Evolutionary conservation across 2,329 filamentous ascomycete species (phyloP), one percentile per base, ranked within the genome.

Genomic region (Sarocladium kiliense): DNA sequence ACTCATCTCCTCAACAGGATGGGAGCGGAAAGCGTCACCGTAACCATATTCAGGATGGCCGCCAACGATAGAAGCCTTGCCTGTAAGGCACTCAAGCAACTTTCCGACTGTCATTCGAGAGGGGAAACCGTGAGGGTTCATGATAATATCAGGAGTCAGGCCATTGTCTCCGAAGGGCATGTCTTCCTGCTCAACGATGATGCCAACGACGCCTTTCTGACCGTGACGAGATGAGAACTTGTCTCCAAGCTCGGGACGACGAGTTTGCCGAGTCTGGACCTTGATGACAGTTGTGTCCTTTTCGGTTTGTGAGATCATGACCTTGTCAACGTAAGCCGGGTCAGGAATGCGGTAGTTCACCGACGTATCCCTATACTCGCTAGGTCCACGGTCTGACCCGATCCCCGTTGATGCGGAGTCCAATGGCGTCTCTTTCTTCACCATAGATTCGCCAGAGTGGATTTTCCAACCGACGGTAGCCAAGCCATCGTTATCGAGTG

Each of bases 41-140:
- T 81, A 85, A 25, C 95, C 94, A 69, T 97, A 97, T 65, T 96
- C 88, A 58, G 91, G 86, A 7, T 87, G 86, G 3, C 94, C 94
- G 57, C 87, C 82, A 3, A 99, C 72, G 2, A 99, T 86, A 12
- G 92, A 91, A 0, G 94, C 94, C 72, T 99, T 99, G 60, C 94
- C 94, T 0, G 92, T 91, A 16, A 99, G 79, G 44, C 96, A 89
- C 69, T 99, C 94, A 53, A 99, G 83, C 78, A 99, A 88, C 73
- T 99, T 99, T 30, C 94, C 94, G 59, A 99, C 94, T 54, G 94
- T 99, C 94, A 99, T 99, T 71, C 94, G 94, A 30, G 93, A 97
- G 1, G 94, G 94, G 80, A 99, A 99, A 85, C 94, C 94, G 74
- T 99, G 94, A 0, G 95, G 94, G 77, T 99, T 99, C 94, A 99